Conservation (phyloP, 257 asterid species). For the Schizonepeta tenuifolia region DNA sequence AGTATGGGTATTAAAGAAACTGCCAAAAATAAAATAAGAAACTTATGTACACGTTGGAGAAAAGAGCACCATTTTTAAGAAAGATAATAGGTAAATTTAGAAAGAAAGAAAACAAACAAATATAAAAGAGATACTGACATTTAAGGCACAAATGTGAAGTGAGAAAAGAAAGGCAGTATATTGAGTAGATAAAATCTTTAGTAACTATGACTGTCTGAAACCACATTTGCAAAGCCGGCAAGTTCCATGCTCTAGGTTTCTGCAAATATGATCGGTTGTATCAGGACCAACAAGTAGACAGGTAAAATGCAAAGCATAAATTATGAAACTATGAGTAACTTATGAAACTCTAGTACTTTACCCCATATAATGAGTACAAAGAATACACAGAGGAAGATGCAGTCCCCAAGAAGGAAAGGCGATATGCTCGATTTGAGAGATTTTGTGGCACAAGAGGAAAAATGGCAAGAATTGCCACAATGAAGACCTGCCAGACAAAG, state of each 20-base stretch:
- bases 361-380: constrained; percentile 85
- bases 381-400: constrained; percentile 80
- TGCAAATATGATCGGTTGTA: constrained; percentile 43
- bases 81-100: constrained; percentile 24
- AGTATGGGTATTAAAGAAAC: constrained; percentile 87
- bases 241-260: constrained; percentile 98
- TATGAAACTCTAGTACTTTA: constrained; percentile 40
- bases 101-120: not conserved
- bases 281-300: constrained; percentile 24
- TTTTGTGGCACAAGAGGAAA: constrained; percentile 73
- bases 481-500: constrained; percentile 58
- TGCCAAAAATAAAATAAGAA: constrained; percentile 43
- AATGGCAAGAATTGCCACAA: constrained; percentile 79
- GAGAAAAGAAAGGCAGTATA: constrained; percentile 82
- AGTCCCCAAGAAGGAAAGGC: constrained; percentile 84
- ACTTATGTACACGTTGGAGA: constrained; percentile 10
- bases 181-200: constrained; percentile 80
- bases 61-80: not conserved
- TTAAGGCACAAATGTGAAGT: constrained; percentile 82
- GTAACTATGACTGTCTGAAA: constrained; percentile 75
- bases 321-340: constrained; percentile 20
- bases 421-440: constrained; percentile 78
- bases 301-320: constrained; percentile 12
- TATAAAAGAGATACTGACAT: constrained; percentile 51
- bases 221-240: constrained; percentile 89